phyloP scores from a whole-genome alignment of 2,329 filamentous ascomycete species.

The Moelleriella libera region DNA sequence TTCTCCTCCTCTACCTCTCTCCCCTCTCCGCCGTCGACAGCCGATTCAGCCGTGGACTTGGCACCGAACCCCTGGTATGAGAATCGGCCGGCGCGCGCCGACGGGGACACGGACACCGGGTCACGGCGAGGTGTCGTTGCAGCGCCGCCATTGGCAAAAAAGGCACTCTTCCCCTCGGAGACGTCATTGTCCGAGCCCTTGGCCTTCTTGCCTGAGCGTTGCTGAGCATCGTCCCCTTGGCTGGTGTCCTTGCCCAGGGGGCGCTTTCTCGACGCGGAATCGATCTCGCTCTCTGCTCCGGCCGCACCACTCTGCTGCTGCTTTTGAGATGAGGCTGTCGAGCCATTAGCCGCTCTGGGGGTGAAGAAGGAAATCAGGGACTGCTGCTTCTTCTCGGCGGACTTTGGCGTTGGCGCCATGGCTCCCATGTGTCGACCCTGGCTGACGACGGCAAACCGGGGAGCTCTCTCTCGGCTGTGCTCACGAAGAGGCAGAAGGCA shows the following conservation, averaged over 20 bases:
- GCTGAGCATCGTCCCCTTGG: constrained; percentile 11
- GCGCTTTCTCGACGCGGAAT: constrained; percentile 30
- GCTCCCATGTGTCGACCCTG: neutral
- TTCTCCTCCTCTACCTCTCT: constrained; percentile 13
- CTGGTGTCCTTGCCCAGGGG: constrained; percentile 32
- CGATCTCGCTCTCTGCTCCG: constrained; percentile 7
- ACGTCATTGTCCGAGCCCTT: neutral
- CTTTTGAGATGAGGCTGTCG: constrained; percentile 21
- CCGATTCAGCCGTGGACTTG: no score
- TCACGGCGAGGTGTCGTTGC: no score
- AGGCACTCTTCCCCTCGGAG: no score
- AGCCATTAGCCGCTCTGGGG: constrained; percentile 38
- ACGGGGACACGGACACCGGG: constrained; percentile 9
- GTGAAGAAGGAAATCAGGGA: constrained; percentile 81
- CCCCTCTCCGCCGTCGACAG: no score
- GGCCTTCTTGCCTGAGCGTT: constrained; percentile 6
- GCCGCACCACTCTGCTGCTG: constrained; percentile 9
- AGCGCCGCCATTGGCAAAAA: no score
- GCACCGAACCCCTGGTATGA: no score
- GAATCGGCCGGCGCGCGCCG: no score
- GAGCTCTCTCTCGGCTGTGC: neutral
- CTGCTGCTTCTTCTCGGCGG: constrained; percentile 51
- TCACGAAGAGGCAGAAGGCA: no score
- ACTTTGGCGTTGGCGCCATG: constrained; percentile 20
- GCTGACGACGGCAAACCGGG: neutral